Percentiles rank a stretch among this genome's conserved stretches.
phyloP scores from a whole-genome alignment of 2,329 filamentous ascomycete species.

The Colletotrichum scovillei region DNA sequence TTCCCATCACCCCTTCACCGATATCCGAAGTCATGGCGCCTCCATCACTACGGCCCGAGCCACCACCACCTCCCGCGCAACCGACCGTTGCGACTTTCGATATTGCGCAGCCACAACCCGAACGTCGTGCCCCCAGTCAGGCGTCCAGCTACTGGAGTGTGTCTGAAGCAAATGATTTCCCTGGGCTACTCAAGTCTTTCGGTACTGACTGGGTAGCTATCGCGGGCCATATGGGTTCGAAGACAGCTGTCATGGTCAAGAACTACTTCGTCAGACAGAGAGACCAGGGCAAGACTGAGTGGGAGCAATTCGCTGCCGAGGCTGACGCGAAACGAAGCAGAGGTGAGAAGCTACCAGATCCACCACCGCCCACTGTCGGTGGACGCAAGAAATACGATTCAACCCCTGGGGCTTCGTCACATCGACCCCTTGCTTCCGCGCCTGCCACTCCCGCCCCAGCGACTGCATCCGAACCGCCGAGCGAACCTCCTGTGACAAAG shows the following conservation, averaged over 20 bases:
- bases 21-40: constrained; percentile 67
- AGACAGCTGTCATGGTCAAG: constrained; percentile 86
- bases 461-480: constrained; percentile 51
- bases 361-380: constrained; percentile 65
- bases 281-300: constrained; percentile 68
- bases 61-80: constrained; percentile 58
- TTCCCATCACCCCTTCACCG: constrained; percentile 47
- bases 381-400: constrained; percentile 64
- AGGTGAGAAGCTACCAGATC: constrained; percentile 70
- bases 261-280: constrained; percentile 75
- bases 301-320: constrained; percentile 69
- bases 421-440: constrained; percentile 56
- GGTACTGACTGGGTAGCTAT: constrained; percentile 84
- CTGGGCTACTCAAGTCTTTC: constrained; percentile 76
- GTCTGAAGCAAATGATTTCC: constrained; percentile 82
- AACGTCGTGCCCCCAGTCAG: constrained; percentile 66
- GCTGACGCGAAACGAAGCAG: constrained; percentile 66
- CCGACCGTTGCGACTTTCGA: constrained; percentile 64
- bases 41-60: constrained; percentile 67
- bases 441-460: constrained; percentile 41
- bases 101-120: constrained; percentile 55
- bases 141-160: constrained; percentile 91
- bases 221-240: constrained; percentile 82
- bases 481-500: constrained; percentile 59
- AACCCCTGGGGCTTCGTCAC: constrained; percentile 47